Conservation (phyloP, 331 rosid genomes). For the Ulmus americana region DNA sequence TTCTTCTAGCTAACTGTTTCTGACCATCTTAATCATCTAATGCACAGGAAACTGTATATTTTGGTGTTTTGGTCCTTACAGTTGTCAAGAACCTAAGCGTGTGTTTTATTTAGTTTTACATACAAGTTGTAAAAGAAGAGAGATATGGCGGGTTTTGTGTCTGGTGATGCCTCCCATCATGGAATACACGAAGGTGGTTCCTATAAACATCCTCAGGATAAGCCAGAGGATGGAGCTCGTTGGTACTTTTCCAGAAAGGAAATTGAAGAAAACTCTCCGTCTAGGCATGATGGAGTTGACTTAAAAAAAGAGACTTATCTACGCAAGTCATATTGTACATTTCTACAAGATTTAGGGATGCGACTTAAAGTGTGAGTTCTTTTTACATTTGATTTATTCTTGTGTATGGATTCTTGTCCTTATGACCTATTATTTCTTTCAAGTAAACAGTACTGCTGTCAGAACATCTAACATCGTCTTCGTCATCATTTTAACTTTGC, state of each 20-base stretch:
- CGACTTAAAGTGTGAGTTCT: conserved; percentile 87
- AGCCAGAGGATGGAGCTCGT: conserved; percentile 52
- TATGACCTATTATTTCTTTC: background rate
- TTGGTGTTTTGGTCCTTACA: conserved; percentile 7
- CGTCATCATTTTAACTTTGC: background rate
- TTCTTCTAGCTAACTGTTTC: background rate
- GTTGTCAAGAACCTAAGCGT: background rate
- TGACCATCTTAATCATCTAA: background rate
- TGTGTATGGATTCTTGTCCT: background rate
- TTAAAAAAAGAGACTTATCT: conserved; percentile 79
- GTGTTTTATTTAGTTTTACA: background rate
- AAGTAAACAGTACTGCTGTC: background rate
- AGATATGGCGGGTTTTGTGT: conserved; percentile 43
- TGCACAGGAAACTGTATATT: conserved; percentile 18
- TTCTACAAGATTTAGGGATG: conserved; percentile 79
- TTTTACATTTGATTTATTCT: background rate
- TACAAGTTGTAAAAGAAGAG: conserved; percentile 5
- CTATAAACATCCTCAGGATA: conserved; percentile 46
- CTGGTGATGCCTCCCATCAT: conserved; percentile 45
- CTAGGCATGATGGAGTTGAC: conserved; percentile 71
- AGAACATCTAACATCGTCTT: background rate
- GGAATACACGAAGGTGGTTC: conserved; percentile 47
- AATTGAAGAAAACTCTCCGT: conserved; percentile 80
- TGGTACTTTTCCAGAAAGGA: conserved; percentile 82
- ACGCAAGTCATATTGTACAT: conserved; percentile 82